Evolutionary conservation across 495 filamentous ascomycete genomes (phyloP).

Genomic region (Hypoxylon perforatum): DNA sequence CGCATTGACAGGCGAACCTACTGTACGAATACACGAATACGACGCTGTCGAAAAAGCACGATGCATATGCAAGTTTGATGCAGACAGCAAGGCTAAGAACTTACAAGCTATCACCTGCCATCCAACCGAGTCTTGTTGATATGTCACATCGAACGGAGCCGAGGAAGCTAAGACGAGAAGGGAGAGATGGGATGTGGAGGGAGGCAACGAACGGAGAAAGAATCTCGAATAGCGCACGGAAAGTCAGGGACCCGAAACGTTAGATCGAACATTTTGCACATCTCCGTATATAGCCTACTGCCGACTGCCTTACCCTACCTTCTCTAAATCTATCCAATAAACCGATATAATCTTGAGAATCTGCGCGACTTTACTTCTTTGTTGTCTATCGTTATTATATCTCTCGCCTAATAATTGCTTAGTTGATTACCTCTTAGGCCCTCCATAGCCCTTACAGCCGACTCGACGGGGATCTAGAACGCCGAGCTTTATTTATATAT

Average conservation of each 20-base stretch:
- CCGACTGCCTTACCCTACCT: background rate
- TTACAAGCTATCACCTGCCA: background rate
- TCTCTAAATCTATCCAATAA: no score
- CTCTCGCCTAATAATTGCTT: background rate
- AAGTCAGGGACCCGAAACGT: constrained; percentile 36
- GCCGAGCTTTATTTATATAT: background rate
- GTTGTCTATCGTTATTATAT: background rate
- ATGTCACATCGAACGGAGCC: constrained; percentile 10
- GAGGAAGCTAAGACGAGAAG: constrained; percentile 4
- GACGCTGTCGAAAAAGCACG: background rate
- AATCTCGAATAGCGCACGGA: constrained; percentile 36
- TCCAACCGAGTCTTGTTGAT: background rate
- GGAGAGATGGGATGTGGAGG: constrained; percentile 46
- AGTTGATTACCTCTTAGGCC: background rate
- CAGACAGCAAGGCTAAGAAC: background rate
- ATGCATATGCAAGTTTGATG: background rate
- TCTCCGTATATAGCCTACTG: background rate
- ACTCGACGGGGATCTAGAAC: background rate
- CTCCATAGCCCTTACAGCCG: background rate
- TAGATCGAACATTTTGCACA: constrained; percentile 20
- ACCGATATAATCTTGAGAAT: constrained; percentile 7
- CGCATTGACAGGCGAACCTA: background rate
- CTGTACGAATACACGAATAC: background rate
- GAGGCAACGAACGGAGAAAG: constrained; percentile 6
- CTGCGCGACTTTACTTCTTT: constrained; percentile 22